Conservation (phyloP, 2,329 filamentous ascomycete species). For the Colletotrichum kahawae region DNA sequence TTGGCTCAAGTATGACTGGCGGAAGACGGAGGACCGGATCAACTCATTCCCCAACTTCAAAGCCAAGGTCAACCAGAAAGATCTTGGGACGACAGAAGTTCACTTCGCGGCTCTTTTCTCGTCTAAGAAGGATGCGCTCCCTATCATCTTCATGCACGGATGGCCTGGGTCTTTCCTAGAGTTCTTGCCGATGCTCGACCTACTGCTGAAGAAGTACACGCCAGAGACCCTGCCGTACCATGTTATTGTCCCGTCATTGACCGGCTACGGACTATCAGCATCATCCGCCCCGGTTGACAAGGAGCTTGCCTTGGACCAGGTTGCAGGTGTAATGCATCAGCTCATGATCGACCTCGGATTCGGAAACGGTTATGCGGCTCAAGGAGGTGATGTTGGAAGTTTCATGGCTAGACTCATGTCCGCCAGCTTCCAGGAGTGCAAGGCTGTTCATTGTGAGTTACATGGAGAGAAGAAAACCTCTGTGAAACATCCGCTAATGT, state of each 20-base stretch:
- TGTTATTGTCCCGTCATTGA: slow-evolving; percentile 59
- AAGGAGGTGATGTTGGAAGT: slow-evolving; percentile 63
- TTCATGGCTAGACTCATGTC: slow-evolving; percentile 47
- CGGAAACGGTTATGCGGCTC: slow-evolving; percentile 52
- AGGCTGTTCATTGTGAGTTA: slow-evolving; percentile 38
- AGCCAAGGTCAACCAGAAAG: slow-evolving; percentile 39
- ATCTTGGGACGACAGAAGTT: slow-evolving; percentile 40
- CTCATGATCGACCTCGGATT: slow-evolving; percentile 61
- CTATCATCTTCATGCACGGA: slow-evolving; percentile 58
- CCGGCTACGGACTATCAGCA: slow-evolving; percentile 52
- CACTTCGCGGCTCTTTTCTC: slow-evolving; percentile 64
- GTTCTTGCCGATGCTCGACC: slow-evolving; percentile 55
- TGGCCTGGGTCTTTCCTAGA: slow-evolving; percentile 61
- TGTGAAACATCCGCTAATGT: not conserved
- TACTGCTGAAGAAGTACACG: slow-evolving; percentile 52
- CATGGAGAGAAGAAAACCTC: fast-evolving
- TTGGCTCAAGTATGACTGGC: slow-evolving; percentile 56
- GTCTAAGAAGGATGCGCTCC: slow-evolving; percentile 50
- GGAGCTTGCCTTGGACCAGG: slow-evolving; percentile 25
- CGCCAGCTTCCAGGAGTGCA: slow-evolving; percentile 47
- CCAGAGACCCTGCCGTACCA: slow-evolving; percentile 59
- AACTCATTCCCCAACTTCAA: slow-evolving; percentile 57
- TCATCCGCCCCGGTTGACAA: slow-evolving; percentile 44
- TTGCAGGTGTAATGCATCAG: slow-evolving; percentile 50
- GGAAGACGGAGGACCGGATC: slow-evolving; percentile 37